phyloP scores from a whole-genome alignment of 805 yeast genomes.

The Soucietia sequanensis region DNA sequence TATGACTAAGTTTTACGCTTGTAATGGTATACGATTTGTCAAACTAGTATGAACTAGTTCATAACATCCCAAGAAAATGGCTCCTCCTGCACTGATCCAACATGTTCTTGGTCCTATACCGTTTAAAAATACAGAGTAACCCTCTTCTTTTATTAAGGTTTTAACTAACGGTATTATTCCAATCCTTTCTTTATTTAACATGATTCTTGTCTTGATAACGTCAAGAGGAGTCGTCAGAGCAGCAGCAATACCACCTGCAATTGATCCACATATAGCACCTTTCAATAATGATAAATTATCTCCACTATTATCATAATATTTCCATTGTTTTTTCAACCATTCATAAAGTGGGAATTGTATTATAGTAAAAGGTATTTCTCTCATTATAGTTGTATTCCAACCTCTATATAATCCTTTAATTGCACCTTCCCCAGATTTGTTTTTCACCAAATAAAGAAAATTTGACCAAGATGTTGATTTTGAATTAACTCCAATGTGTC shows the following conservation, averaged over 20 bases:
- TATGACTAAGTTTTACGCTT: too few species aligned
- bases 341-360: constrained; percentile 96
- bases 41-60: constrained; percentile 60
- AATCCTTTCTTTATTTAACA: constrained; percentile 60
- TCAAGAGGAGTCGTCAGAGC: constrained; percentile 80
- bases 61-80: constrained; percentile 92
- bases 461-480: constrained; percentile 66
- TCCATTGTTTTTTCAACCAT: constrained; percentile 63
- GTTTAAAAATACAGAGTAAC: constrained; percentile 63
- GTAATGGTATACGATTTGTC: constrained; percentile 5
- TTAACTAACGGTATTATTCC: constrained; percentile 48
- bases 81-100: constrained; percentile 99
- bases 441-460: constrained; percentile 57
- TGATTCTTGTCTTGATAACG: constrained; percentile 77
- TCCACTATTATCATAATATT: constrained; percentile 31
- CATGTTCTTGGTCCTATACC: constrained; percentile 95
- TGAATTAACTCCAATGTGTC: constrained; percentile 29
- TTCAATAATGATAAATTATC: constrained; percentile 57
- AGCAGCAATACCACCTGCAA: constrained; percentile 83
- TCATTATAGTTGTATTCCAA: constrained; percentile 85
- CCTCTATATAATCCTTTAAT: constrained; percentile 85
- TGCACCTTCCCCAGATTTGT: constrained; percentile 75
- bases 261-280: constrained; percentile 82
- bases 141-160: constrained; percentile 67
- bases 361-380: constrained; percentile 96